phyloP scores from a whole-genome alignment of 768 basidiomycete species.

The Mycena olivaceomarginata region DNA sequence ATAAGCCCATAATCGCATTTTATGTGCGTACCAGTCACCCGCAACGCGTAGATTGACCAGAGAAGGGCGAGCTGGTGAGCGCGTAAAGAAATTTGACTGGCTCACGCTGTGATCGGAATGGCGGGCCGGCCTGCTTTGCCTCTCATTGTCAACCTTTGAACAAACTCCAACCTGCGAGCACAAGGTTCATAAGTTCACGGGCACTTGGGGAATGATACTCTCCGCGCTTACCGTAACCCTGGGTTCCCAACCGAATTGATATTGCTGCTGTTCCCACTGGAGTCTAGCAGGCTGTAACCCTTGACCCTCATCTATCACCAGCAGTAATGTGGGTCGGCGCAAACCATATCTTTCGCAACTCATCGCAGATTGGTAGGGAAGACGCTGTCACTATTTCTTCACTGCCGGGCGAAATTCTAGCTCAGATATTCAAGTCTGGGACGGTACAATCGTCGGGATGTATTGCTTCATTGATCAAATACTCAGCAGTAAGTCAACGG shows the following conservation, averaged over 20 bases:
- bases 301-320: background rate
- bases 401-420: slow-evolving; percentile 33
- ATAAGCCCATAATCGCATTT: background rate
- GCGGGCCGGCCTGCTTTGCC: too few species aligned
- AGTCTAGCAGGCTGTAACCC: background rate
- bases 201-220: background rate
- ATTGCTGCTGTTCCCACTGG: background rate
- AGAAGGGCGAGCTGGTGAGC: background rate
- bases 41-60: background rate
- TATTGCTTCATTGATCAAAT: slow-evolving; percentile 23
- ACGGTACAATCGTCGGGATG: slow-evolving; percentile 26
- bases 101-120: background rate
- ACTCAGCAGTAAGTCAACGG: slow-evolving; percentile 28
- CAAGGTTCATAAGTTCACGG: background rate
- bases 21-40: background rate
- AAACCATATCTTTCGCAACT: background rate
- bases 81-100: background rate
- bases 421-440: slow-evolving; percentile 36
- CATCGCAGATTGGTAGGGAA: slow-evolving; percentile 6
- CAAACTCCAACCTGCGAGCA: background rate
- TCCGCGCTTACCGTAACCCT: slow-evolving; percentile 2
- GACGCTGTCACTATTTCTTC: slow-evolving; percentile 7
- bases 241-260: background rate
- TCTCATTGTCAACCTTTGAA: too few species aligned
- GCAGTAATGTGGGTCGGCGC: background rate